These are phyloP conservation scores for Wickerhamomyces bisporus DNA, from an alignment of 805 yeast species.

Conservation along the genomic window DNA sequence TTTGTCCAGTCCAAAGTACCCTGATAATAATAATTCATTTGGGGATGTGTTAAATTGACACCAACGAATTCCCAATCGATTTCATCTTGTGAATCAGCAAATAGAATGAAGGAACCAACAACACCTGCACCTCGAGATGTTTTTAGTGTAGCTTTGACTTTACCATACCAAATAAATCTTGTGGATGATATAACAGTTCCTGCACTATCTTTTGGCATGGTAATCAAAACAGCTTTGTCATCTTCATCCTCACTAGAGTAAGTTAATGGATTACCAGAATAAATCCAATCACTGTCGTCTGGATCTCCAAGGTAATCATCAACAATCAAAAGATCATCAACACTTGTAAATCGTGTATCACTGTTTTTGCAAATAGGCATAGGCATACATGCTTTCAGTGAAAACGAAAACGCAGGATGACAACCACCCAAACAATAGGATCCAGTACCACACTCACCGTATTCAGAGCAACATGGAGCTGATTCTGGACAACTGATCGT, in stretches of 20 bases:
- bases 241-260: conserved; percentile 34
- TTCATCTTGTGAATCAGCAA: conserved; percentile 86
- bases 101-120: conserved; percentile 76
- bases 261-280: conserved; percentile 44
- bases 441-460: conserved; percentile 79
- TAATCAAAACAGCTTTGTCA: conserved; percentile 44
- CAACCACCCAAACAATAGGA: conserved; percentile 81
- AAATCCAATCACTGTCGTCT: conserved; percentile 56
- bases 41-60: conserved; percentile 55
- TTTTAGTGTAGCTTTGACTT: conserved; percentile 61
- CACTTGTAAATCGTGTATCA: conserved; percentile 33
- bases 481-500: conserved; percentile 64
- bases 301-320: conserved; percentile 53
- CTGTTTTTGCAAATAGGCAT: conserved; percentile 61
- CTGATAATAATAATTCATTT: conserved; percentile 76
- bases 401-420: conserved; percentile 46
- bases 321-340: conserved; percentile 19
- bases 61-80: conserved; percentile 88
- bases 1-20: conserved; percentile 69
- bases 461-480: conserved; percentile 81
- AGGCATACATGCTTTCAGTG: conserved; percentile 64
- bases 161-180: conserved; percentile 82
- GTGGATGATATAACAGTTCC: conserved; percentile 82
- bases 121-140: conserved; percentile 78
- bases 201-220: conserved; percentile 65